Evolutionary conservation across 2,329 filamentous ascomycete species (phyloP).

Genomic region (Talaromyces sp.): DNA sequence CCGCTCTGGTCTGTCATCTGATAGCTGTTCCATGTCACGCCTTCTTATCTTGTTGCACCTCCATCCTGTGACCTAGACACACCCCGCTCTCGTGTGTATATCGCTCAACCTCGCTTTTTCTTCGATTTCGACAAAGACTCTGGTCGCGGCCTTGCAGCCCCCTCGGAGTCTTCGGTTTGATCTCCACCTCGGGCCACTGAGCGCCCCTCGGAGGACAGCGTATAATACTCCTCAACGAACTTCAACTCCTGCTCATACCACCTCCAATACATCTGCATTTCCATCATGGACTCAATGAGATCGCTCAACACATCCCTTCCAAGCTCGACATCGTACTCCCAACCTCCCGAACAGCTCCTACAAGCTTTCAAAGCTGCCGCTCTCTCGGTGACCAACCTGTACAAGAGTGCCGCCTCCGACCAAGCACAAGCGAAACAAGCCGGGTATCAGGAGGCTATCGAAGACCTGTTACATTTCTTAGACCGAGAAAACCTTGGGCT

Average conservation of each 20-base stretch:
- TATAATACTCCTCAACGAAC: neutral
- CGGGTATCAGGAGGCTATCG: conserved; percentile 90
- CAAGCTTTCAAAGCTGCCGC: conserved; percentile 90
- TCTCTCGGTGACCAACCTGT: conserved; percentile 89
- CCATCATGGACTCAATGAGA: conserved; percentile 59
- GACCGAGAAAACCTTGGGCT: conserved; percentile 76
- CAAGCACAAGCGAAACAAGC: conserved; percentile 69
- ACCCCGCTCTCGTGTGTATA: neutral
- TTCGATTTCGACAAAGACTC: neutral
- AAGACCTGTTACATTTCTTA: conserved; percentile 79
- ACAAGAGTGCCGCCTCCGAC: conserved; percentile 80
- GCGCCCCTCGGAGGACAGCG: conserved; percentile 5
- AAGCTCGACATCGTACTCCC: conserved; percentile 43
- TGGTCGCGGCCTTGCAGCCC: neutral
- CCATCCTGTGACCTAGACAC: neutral
- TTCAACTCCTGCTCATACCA: neutral
- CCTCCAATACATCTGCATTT: neutral
- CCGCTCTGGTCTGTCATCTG: neutral
- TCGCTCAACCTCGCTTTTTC: neutral
- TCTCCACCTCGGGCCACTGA: conserved; percentile 3
- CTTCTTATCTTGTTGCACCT: neutral
- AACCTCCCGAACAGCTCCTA: conserved; percentile 57
- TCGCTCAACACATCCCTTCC: conserved; percentile 58
- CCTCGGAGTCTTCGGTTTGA: neutral
- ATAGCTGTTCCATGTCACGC: neutral